Evolutionary conservation across 2,329 filamentous ascomycete genomes (phyloP), one percentile per base, ranked within the genome.

Genomic region (Mycogone perniciosa): DNA sequence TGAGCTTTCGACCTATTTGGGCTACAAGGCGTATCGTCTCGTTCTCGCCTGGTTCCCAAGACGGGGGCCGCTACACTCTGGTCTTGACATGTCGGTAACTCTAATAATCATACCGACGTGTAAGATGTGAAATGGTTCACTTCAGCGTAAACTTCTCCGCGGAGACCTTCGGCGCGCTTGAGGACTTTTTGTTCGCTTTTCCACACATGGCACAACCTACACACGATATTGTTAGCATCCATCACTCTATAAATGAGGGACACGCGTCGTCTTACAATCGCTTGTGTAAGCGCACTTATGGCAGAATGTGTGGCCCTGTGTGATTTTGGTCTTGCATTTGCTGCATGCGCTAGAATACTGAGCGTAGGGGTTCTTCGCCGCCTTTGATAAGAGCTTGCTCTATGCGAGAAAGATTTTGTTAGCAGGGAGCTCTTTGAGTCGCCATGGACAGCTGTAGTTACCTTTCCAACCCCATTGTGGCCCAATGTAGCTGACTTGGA

Each of bases 281-380:
- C 75, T 73, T 60, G 79, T 76, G 64, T 84, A 85, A 9, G 82
- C 80, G 62, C 82, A 85, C 40, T 75, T 74, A 55, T 84, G 77
- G 59, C 82, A 85, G 55, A 71, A 80, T 44, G 77, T 78, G 61
- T 76, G 74, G 9, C 82, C 82, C 59, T 81, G 75, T 8, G 81
- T 75, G n/a, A 81, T 74, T 63, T 84, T 84, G 30, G 77, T 78
- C 64, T 82, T 84, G 72, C 82, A 85, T 37, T 72, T 74, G 7
- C 75, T 73, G 59, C 82, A 85, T 0, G 77, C 75, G 59, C 79
- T 81, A 7, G 81, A 74, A 62, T 85, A 84, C 48, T 80, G 75
- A 2, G 81, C 81, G 57, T 83, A 85, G 0, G 82, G 82, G 56
- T 85, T 85, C 66, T 84, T 82, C 31, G 82, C 82, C 43, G 76